Base-by-base conservation (phyloP, 345 rosid genomes). In the Eucalyptus shirleyi region DNA sequence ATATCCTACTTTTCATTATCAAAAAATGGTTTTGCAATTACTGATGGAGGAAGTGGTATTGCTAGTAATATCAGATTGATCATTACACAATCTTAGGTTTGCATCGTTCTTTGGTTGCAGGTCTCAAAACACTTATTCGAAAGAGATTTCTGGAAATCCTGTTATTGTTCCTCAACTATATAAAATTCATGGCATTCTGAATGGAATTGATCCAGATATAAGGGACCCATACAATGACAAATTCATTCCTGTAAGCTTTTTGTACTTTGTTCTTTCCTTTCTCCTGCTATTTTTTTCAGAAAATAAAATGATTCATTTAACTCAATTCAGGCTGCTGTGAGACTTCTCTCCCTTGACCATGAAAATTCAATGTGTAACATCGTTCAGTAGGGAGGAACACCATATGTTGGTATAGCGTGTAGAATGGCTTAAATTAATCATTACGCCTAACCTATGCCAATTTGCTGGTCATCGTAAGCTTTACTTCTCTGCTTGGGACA, bases 161-260 rank as follows among this genome's bases (percentile, higher is more conserved):
- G 90, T 89, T 8, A 87, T 98, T 53, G 94, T 98, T 91, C 95
- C 99, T 87, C 93, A 97, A 92, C 94, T 98, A 45, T 88, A 90
- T 92, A 96, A 98, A 89, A 95, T 96, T 92, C 96, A 95, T 53
- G 99, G 99, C 30, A 96, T 98, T 92, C 88, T 97, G 88, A 98
- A 98, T 86, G 99, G 99, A 89, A 95, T 98, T n/a, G 99, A 98
- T 56, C 98, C 96, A 17, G 98, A 96, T 88, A 96, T 96, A 87
- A 96, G 99, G 99, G 99, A 98, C 92, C 93, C 99, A 55, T 96
- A 92, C 91, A 97, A 95, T 49, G 99, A 96, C 90, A 92, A 91
- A 60, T 94, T 93, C 90, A 89, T 96, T 92, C 99, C 99, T 50
- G 98, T 96, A 91, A 94, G 98, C 90, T 32, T 62, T n/a, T 89